Evolutionary conservation across 2,329 filamentous ascomycete species (phyloP), one percentile per base, ranked within the genome.

Genomic region (Alternaria sp.): DNA sequence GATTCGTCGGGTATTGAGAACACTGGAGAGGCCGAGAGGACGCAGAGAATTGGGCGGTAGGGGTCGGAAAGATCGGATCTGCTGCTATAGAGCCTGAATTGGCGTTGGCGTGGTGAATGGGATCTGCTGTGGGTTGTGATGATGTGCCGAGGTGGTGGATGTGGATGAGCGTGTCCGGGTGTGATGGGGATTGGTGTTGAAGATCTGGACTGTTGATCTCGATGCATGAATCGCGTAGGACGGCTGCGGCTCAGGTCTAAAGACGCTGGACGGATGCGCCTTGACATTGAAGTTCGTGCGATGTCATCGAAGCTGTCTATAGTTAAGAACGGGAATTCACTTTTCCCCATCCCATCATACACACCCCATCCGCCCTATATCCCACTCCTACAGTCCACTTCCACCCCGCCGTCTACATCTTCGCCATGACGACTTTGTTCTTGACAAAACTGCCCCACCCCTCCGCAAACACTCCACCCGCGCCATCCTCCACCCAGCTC

Each of bases 401-500:
- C 46, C 25, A 30, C 17, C 32, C 12, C 32, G 13, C 28, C 25
- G 4, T 56, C 44, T 47, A 62, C 12, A 67, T 61, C 59, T 67
- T 67, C 49, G 59, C 23, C 15, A 43, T 30, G 3, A 28, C 26
- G 9, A 28, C 26, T 7, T 28, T 45, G 15, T 62, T 56, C 64
- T 68, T 74, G 25, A 74, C 70, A 36, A 72, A 74, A 3, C 62
- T 59, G 2, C 65, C 70, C 15, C 46, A 61, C 2, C 68, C 69
- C 56, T 74, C 69, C 3, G 70, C 73, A 56, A 69, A 74, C 3
- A 75, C 64, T 6, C 59, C 70, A 7, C 69, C 74, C 5, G 61
- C 32, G 6, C 74, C 74, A 64, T 76, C 68, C 44, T 77, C 72
- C 2, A 75, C 30, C 67, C 64, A 72, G 3, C 64, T 70, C 11